These are phyloP conservation scores for Akanthomyces uredinophilus DNA, from an alignment of 2,329 filamentous ascomycete species.

Conservation along the genomic window DNA sequence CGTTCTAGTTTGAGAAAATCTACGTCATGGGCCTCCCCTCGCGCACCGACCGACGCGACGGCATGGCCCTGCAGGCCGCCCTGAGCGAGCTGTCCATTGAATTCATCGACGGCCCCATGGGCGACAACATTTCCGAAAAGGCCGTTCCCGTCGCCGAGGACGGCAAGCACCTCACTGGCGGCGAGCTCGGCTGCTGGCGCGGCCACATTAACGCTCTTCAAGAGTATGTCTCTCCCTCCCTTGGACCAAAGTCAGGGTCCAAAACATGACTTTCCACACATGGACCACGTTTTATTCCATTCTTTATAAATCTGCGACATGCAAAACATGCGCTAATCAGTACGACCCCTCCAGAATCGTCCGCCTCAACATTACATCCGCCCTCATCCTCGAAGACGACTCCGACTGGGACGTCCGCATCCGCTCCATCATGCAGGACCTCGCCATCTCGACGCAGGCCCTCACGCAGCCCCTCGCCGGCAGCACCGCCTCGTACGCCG, in stretches of 20 bases:
- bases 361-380: slow-evolving; percentile 37
- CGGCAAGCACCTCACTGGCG: slow-evolving; percentile 9
- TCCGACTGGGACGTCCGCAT: slow-evolving; percentile 50
- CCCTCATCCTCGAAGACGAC: slow-evolving; percentile 50
- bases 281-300: too few relatives aligned
- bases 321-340: background rate
- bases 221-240: slow-evolving; percentile 20
- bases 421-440: slow-evolving; percentile 39
- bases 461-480: slow-evolving; percentile 25
- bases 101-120: slow-evolving; percentile 41
- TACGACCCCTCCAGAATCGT: slow-evolving; percentile 29
- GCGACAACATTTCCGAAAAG: slow-evolving; percentile 32
- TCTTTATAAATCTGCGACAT: too few relatives aligned
- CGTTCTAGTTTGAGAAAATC: slow-evolving; percentile 17
- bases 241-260: too few relatives aligned
- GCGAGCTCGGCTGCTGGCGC: slow-evolving; percentile 26
- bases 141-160: slow-evolving; percentile 23
- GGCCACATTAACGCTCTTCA: slow-evolving; percentile 33
- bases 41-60: slow-evolving; percentile 45
- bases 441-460: slow-evolving; percentile 30
- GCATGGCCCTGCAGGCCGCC: slow-evolving; percentile 41
- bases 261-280: too few relatives aligned
- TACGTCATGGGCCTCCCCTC: slow-evolving; percentile 46
- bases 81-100: slow-evolving; percentile 39
- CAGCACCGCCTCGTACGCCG: slow-evolving; percentile 15